These are phyloP conservation scores for Apiosordaria backusii DNA, from an alignment of 495 filamentous ascomycete genomes.

Conservation along the genomic window DNA sequence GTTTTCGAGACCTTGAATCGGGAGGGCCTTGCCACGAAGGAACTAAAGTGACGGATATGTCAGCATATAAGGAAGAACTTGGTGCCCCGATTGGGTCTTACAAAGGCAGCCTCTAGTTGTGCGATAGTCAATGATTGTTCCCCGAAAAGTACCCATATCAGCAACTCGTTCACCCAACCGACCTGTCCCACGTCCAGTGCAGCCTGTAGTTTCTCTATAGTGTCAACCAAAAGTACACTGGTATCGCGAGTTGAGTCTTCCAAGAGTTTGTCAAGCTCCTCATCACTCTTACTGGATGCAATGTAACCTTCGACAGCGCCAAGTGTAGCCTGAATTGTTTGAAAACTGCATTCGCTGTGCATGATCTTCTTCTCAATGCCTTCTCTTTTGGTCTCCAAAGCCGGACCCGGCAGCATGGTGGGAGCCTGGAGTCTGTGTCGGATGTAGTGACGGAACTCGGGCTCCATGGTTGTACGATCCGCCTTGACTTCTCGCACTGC, in stretches of 20 bases:
- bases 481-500: not conserved
- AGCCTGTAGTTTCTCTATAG: constrained; percentile 7
- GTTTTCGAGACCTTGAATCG: constrained; percentile 4
- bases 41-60: not conserved
- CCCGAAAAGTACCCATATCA: constrained; percentile 8
- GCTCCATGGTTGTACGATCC: not conserved
- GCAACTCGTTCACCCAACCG: constrained; percentile 3
- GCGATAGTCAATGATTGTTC: constrained; percentile 1
- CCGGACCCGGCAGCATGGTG: not conserved
- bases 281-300: not conserved
- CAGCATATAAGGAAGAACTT: not conserved
- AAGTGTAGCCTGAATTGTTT: not conserved
- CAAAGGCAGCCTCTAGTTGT: constrained; percentile 11
- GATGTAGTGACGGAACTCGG: not conserved
- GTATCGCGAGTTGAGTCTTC: not conserved
- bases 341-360: not conserved
- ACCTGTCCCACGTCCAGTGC: not conserved
- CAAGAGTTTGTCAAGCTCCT: constrained; percentile 6
- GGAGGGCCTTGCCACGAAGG: not conserved
- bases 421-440: not conserved
- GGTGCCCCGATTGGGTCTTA: not conserved
- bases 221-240: not conserved
- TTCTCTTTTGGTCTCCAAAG: not conserved
- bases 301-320: not conserved
- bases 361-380: not conserved